Percentiles rank a stretch among this genome's conserved stretches.
Evolutionary conservation across 768 basidiomycete species (phyloP).

Genomic region (Termitomyces sp.): DNA sequence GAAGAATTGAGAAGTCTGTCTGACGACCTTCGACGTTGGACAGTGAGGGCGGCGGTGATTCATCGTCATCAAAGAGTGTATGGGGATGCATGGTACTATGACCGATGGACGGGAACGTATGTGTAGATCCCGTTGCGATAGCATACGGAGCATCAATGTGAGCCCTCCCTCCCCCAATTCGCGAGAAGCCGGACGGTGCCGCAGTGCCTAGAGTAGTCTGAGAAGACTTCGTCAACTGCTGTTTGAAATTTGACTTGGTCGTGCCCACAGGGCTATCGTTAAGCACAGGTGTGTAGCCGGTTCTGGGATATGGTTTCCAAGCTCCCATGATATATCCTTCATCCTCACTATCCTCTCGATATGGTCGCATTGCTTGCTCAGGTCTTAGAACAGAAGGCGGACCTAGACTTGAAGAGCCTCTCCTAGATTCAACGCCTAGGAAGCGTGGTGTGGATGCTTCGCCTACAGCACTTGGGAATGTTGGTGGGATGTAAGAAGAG

Average conservation of each 20-base stretch:
- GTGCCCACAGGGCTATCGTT: constrained; percentile 24
- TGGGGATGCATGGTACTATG: constrained; percentile 27
- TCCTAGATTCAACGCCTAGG: constrained; percentile 32
- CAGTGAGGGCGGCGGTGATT: constrained; percentile 46
- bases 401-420: constrained; percentile 48
- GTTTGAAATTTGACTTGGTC: constrained; percentile 7
- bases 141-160: constrained; percentile 85
- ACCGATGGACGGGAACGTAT: constrained; percentile 64
- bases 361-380: constrained; percentile 72
- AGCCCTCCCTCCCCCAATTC: constrained; percentile 84
- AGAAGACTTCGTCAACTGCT: constrained; percentile 12
- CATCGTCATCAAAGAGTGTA: constrained; percentile 23
- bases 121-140: constrained; percentile 55
- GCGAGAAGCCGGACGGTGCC: constrained; percentile 64
- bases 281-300: constrained; percentile 42
- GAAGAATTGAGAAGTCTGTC: constrained; percentile 28
- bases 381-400: constrained; percentile 73
- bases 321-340: constrained; percentile 92
- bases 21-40: constrained; percentile 40
- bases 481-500: constrained; percentile 47
- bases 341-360: constrained; percentile 75
- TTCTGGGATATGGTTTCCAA: constrained; percentile 73
- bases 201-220: constrained; percentile 15
- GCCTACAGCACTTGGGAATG: constrained; percentile 23
- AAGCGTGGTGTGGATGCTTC: constrained; percentile 30